Base-by-base conservation (phyloP, 1,139 yeast species). In the Suhomyces bokatorum region DNA sequence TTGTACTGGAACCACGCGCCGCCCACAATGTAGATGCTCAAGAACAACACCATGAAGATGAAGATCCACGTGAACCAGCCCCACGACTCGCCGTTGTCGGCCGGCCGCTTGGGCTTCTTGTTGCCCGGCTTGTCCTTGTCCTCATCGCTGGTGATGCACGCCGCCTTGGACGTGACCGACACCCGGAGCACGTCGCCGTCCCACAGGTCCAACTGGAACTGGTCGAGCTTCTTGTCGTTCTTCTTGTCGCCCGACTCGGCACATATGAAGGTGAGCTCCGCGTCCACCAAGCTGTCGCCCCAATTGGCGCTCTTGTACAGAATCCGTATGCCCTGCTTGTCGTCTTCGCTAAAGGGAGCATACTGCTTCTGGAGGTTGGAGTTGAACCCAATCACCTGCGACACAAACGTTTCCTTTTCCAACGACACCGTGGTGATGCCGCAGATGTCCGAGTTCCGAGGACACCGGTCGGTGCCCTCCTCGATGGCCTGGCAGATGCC, bases 61-160 rank as follows among this genome's bases (percentile, higher is more conserved):
- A 86, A 75, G 6, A 85, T 65, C 88, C 90, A 85, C 2, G 88
- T 81, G 58, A 85, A 84, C 84, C 88, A 84, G 38, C 86, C 89
- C 87, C 86, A 81, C 30, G 81, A 81, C 57, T 70, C 76, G 28
- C 76, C 77, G 40, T 56, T 59, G 40, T 69, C 73, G n/a, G 53
- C 53, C 14, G 51, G 56, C n/a, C 62, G 58, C 37, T 58, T 55
- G 10, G 59, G 58, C 36, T 58, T 56, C 15, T 58, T 56, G 35
- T 58, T 56, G 35, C 58, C 48, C 15, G 14, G 14, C 37, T 58
- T 56, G 15, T 58, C 56, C 36, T 58, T 50, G 35, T 56, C 60
- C 39, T 57, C 61, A n/a, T 60, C 59, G 35, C 64, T 61, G 11
- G 69, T 57, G n/a, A 61, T 52, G 51, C 78, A 72, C n/a, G 73